Evolutionary conservation across 345 rosid species (phyloP).

Genomic region (Hypericum androsaemum): DNA sequence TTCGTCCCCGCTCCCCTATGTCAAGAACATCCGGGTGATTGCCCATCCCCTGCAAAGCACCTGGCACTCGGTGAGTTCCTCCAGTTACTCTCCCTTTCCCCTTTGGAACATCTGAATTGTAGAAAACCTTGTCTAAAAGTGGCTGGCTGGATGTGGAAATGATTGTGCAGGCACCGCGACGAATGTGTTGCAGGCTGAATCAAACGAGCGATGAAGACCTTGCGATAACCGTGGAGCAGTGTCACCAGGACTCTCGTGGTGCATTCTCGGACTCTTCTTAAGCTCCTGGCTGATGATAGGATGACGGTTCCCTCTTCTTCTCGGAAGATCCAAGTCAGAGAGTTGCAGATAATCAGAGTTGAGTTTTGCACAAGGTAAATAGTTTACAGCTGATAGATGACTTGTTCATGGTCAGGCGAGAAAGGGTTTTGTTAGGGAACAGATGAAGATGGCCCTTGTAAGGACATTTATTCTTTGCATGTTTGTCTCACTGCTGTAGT

Average conservation of each 20-base stretch:
- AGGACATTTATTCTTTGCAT: too few species aligned
- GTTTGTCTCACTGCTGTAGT: too few species aligned
- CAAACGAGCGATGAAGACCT: conserved; percentile 35
- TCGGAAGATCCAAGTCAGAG: too few species aligned
- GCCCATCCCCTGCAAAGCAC: conserved; percentile 46
- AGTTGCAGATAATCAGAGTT: too few species aligned
- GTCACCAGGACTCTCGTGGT: conserved; percentile 44
- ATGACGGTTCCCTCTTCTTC: not conserved
- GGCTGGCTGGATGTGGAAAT: not conserved
- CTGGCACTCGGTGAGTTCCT: conserved; percentile 71
- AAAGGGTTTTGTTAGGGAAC: too few species aligned
- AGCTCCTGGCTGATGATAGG: conserved; percentile 17
- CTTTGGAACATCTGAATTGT: too few species aligned
- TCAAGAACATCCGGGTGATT: conserved; percentile 47
- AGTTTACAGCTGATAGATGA: too few species aligned
- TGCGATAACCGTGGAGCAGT: conserved; percentile 56
- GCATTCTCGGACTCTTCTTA: conserved; percentile 34
- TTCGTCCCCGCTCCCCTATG: conserved; percentile 45
- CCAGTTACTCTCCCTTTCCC: not conserved
- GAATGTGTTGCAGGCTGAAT: conserved; percentile 65
- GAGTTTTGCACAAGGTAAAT: too few species aligned
- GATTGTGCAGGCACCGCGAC: conserved; percentile 56
- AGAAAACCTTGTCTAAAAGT: not conserved
- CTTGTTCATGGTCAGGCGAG: too few species aligned
- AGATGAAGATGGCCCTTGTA: too few species aligned